Evolutionary conservation across 1,284 basidiomycete genomes (phyloP).

Genomic region (Austropuccinia psidii): DNA sequence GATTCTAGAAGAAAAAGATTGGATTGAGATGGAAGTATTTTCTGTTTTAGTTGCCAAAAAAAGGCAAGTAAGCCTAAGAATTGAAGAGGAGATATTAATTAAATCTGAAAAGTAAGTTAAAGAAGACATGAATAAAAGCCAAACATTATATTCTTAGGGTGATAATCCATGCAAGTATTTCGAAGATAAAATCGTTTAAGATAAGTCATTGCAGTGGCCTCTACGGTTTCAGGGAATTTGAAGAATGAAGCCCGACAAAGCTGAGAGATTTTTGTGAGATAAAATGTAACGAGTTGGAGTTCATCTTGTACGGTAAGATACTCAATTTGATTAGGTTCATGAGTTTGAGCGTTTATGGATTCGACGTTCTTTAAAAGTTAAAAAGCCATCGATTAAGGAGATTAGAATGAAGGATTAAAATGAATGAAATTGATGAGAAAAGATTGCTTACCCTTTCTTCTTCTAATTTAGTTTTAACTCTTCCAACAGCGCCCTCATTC

Average conservation of each 20-base stretch:
- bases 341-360: neutral
- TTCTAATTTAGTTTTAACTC: conserved; percentile 67
- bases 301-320: conserved; percentile 79
- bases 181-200: conserved; percentile 95
- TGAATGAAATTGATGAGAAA: neutral
- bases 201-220: conserved; percentile 82
- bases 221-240: conserved; percentile 80
- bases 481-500: conserved; percentile 65
- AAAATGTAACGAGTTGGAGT: conserved; percentile 75
- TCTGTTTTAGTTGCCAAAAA: conserved; percentile 96
- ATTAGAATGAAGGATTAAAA: conserved; percentile 39
- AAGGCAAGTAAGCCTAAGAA: conserved; percentile 75
- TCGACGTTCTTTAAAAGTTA: conserved; percentile 22
- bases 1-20: conserved; percentile 70
- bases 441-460: conserved; percentile 62
- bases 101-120: neutral
- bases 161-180: conserved; percentile 99
- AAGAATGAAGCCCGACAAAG: conserved; percentile 66
- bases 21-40: conserved; percentile 79
- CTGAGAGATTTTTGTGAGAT: conserved; percentile 74
- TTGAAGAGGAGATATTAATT: conserved; percentile 16
- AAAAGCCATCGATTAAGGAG: conserved; percentile 59
- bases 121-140: conserved; percentile 42
- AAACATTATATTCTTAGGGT: conserved; percentile 95
- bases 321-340: conserved; percentile 51